Conservation (phyloP, 2,329 filamentous ascomycete species). For the Ascochyta viciae-villosae region DNA sequence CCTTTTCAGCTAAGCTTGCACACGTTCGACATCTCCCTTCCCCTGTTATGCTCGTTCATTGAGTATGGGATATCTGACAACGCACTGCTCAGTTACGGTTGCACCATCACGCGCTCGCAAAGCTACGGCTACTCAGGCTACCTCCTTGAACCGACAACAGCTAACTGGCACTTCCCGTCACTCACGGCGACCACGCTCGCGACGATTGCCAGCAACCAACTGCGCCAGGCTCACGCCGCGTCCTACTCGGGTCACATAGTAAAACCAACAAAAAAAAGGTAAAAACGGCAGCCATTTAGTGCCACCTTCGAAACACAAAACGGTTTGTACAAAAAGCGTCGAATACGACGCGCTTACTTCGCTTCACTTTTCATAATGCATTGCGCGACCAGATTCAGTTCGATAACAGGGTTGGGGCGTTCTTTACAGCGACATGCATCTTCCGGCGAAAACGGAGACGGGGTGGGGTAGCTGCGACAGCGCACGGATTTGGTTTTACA, state of each 20-base stretch:
- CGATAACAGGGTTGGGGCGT: slow-evolving; percentile 8
- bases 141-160: slow-evolving; percentile 13
- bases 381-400: slow-evolving; percentile 6
- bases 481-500: neutral
- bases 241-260: slow-evolving; percentile 17
- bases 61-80: slow-evolving; percentile 34
- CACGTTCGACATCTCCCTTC: slow-evolving; percentile 35
- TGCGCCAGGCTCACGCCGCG: slow-evolving; percentile 20
- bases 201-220: slow-evolving; percentile 16
- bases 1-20: slow-evolving; percentile 38
- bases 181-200: neutral
- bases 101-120: slow-evolving; percentile 21
- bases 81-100: slow-evolving; percentile 34
- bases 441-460: slow-evolving; percentile 8
- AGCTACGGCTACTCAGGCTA: slow-evolving; percentile 18
- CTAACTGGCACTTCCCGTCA: neutral
- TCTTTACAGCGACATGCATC: slow-evolving; percentile 16
- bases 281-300: slow-evolving; percentile 21
- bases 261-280: slow-evolving; percentile 38
- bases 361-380: slow-evolving; percentile 10
- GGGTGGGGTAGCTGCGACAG: neutral
- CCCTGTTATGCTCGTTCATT: slow-evolving; percentile 17
- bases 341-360: slow-evolving; percentile 5
- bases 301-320: slow-evolving; percentile 14
- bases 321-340: slow-evolving; percentile 17